A percentile compares a stretch with the other conserved stretches of the same genome.
phyloP scores from a whole-genome alignment of 2,329 filamentous ascomycete species.

The Monosporascus cannonballus region DNA sequence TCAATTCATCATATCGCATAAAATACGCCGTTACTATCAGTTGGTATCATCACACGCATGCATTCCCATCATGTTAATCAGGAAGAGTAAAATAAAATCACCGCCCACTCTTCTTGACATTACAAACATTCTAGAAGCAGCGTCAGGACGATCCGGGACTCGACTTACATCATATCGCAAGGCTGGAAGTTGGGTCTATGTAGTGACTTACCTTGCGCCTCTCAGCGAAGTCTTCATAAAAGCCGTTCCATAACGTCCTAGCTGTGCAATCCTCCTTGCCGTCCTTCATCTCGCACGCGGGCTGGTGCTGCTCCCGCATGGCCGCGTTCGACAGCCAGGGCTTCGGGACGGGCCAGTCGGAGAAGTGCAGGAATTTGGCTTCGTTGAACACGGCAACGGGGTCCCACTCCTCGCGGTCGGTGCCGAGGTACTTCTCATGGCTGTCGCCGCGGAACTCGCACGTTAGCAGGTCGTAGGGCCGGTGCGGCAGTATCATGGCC shows the following conservation, averaged over 20 bases:
- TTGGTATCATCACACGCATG: too few relatives aligned
- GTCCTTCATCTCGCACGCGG: conserved; percentile 23
- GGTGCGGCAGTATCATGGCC: conserved; percentile 58
- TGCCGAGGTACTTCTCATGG: conserved; percentile 36
- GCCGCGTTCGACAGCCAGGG: conserved; percentile 33
- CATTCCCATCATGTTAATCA: too few relatives aligned
- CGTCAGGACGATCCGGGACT: too few relatives aligned
- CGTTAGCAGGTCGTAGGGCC: conserved; percentile 54
- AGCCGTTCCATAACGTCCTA: conserved; percentile 26
- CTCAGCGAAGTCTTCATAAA: conserved; percentile 28
- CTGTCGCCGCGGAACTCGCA: conserved; percentile 54
- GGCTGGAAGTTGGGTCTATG: too few relatives aligned
- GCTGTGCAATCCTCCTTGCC: conserved; percentile 26
- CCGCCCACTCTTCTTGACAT: too few relatives aligned
- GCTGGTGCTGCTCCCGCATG: conserved; percentile 22
- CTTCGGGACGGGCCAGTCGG: conserved; percentile 66
- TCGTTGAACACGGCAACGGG: conserved; percentile 46
- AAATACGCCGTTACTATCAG: too few relatives aligned
- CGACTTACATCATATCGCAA: too few relatives aligned
- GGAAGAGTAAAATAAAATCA: too few relatives aligned
- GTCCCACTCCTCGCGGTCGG: conserved; percentile 48
- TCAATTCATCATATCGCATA: too few relatives aligned
- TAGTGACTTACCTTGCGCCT: conserved; percentile 20
- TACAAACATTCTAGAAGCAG: too few relatives aligned
- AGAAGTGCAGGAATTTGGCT: conserved; percentile 64